Evolutionary conservation across 805 yeast genomes (phyloP), one percentile per base, ranked within the genome.

Genomic region (Wickerhamomyces chambardii): DNA sequence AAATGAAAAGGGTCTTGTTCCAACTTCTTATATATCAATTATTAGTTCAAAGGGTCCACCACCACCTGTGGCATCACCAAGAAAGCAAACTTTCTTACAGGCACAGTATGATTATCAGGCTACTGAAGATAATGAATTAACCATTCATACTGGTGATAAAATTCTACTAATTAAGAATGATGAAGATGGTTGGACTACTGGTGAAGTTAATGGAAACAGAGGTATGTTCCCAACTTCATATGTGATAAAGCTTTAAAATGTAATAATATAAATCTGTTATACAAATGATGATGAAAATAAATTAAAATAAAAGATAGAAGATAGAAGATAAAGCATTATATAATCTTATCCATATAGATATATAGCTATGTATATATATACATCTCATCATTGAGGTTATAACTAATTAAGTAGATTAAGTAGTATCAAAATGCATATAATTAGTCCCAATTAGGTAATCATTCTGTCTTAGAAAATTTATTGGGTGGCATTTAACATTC

Each of bases 111-210:
- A 80, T 43, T 89, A 85, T 52, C 64, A 56, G 15, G 89, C 95
- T 0, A 79, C 75, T 39, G 92, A 85, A 11, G 80, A 73, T 18
- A 90, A 84, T 47, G 98, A 92, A 57, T 55, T 92, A 38, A 68
- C 73, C 16, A 73, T 92, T 16, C 48, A 44, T 7, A 78, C 71
- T 0, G 96, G 95, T 3, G 97, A 90, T 42, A 66, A 65, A 36
- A 73, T 92, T 15, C 67, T 70, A 10, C 69, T 92, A 11, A 49
- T 83, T 1, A 78, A 70, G 21, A 84, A 77, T 34, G 83, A 80
- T 35, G 84, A 81, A 44, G 89, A 86, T 9, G 98, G 98, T 0
- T 92, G 99, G 99, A 89, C 97, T 2, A 83, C 78, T 45, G 97
- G 97, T 11, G 90, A 84, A 51, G 39, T 81, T 6, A 64, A 75